phyloP scores from a whole-genome alignment of 495 filamentous ascomycete species.

The Margaritispora aquatica region DNA sequence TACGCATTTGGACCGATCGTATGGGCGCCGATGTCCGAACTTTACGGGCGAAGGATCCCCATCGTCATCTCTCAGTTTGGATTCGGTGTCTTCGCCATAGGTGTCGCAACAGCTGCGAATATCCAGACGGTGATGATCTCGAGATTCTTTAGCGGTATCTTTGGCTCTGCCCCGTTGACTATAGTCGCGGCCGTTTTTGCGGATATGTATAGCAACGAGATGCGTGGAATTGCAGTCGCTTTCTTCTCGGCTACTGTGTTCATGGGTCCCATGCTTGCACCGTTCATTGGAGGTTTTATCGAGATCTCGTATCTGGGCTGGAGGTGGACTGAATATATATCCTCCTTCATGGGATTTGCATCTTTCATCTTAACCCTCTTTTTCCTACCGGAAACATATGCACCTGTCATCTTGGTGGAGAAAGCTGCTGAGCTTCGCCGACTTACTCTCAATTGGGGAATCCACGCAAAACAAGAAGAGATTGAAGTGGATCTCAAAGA shows the following conservation, averaged over 20 bases:
- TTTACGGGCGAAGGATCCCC: conserved; percentile 6
- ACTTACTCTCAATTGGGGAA: conserved; percentile 58
- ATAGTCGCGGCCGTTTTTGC: conserved; percentile 66
- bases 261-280: conserved; percentile 64
- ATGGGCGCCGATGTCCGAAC: conserved; percentile 4
- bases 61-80: conserved; percentile 1
- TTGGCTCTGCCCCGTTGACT: conserved; percentile 62
- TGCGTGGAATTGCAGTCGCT: conserved; percentile 74
- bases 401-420: conserved; percentile 51
- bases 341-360: conserved; percentile 48
- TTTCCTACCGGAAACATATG: conserved; percentile 61
- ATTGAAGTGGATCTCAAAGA: conserved; percentile 58
- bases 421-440: conserved; percentile 57
- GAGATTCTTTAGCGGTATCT: conserved; percentile 68
- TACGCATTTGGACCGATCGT: conserved; percentile 9
- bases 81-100: conserved; percentile 61
- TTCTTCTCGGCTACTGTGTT: conserved; percentile 74
- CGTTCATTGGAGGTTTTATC: conserved; percentile 68
- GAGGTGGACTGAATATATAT: conserved; percentile 53
- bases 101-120: conserved; percentile 57
- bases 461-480: conserved; percentile 63
- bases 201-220: conserved; percentile 62
- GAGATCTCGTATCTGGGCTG: conserved; percentile 55
- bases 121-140: conserved; percentile 67
- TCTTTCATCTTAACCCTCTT: conserved; percentile 47